Evolutionary conservation across 208 protist species (phyloP).

Genomic region (Leishmania tarentolae): DNA sequence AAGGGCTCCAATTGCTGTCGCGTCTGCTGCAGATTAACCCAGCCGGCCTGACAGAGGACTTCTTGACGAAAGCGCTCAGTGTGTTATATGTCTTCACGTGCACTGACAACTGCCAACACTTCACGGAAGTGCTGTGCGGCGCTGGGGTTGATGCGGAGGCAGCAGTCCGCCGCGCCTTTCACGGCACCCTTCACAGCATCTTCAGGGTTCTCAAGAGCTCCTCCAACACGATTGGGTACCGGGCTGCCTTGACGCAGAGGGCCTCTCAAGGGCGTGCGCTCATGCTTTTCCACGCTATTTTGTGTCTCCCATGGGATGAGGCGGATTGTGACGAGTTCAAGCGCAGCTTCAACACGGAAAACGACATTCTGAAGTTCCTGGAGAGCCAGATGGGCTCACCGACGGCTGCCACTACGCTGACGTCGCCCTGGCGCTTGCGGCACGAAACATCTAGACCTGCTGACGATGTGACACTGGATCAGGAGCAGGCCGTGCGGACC

Average conservation of each 20-base stretch:
- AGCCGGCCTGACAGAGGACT: constrained; percentile 21
- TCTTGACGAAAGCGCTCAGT: constrained; percentile 37
- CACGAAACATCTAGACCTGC: constrained; percentile 26
- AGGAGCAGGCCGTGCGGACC: constrained; percentile 42
- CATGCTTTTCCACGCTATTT: constrained; percentile 69
- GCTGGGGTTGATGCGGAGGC: constrained; percentile 72
- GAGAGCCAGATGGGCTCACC: constrained; percentile 64
- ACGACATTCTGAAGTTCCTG: constrained; percentile 58
- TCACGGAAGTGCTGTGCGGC: constrained; percentile 62
- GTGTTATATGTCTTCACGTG: constrained; percentile 58
- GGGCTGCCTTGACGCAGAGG: constrained; percentile 46
- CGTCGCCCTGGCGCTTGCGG: constrained; percentile 48
- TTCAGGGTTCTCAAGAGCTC: constrained; percentile 29
- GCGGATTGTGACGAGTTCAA: constrained; percentile 79
- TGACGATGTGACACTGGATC: constrained; percentile 17
- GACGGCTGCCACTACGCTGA: constrained; percentile 45
- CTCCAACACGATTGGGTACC: constrained; percentile 28
- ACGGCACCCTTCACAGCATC: constrained; percentile 56
- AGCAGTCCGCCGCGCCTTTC: constrained; percentile 65
- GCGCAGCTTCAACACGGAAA: constrained; percentile 37
- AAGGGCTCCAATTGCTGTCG: constrained; percentile 56
- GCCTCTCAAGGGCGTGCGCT: constrained; percentile 47
- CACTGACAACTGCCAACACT: constrained; percentile 59
- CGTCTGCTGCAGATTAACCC: constrained; percentile 31
- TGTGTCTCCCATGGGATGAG: constrained; percentile 85